Conservation (phyloP, 2,329 filamentous ascomycete genomes). For the Coniosporium tulheliwenetii region DNA sequence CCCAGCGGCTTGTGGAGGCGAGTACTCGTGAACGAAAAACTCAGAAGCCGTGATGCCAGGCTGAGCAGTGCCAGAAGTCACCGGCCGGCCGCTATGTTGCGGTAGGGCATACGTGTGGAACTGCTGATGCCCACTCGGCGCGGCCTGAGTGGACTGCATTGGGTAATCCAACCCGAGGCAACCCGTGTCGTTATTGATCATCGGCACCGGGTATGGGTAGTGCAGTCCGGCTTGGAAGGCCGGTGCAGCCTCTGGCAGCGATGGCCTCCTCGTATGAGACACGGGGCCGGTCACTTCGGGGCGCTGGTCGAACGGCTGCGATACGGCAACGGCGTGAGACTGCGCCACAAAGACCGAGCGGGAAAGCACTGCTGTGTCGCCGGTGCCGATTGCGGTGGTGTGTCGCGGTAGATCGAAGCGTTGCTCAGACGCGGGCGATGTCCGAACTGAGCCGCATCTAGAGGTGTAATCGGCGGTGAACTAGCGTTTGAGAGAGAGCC, state of each 20-base stretch:
- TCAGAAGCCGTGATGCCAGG: conserved; percentile 12
- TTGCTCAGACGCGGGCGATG: conserved; percentile 8
- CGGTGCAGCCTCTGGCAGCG: conserved; percentile 13
- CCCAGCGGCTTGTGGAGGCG: conserved; percentile 25
- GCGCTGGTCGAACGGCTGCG: conserved; percentile 5
- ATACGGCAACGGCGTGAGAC: conserved; percentile 2
- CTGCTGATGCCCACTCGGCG: conserved; percentile 5
- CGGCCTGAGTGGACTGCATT: neutral
- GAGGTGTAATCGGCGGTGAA: conserved; percentile 31
- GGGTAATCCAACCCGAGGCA: conserved; percentile 1
- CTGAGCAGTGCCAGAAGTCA: conserved; percentile 12
- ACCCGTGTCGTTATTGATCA: conserved; percentile 5
- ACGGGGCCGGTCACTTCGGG: neutral
- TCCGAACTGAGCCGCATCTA: conserved; percentile 15
- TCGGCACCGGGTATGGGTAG: conserved; percentile 10
- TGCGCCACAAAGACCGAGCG: conserved; percentile 17
- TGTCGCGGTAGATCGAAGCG: conserved; percentile 19
- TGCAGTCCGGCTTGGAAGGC: conserved; percentile 3
- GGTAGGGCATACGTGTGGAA: conserved; percentile 12
- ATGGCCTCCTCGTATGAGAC: conserved; percentile 2
- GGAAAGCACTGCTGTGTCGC: conserved; percentile 31
- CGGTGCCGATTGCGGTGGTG: conserved; percentile 34
- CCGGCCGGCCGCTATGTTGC: conserved; percentile 1
- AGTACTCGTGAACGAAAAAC: conserved; percentile 31
- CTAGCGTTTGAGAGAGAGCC: conserved; percentile 13